These are phyloP conservation scores for Hypoxylon crocopeplum DNA, from an alignment of 495 filamentous ascomycete species.

Conservation along the genomic window DNA sequence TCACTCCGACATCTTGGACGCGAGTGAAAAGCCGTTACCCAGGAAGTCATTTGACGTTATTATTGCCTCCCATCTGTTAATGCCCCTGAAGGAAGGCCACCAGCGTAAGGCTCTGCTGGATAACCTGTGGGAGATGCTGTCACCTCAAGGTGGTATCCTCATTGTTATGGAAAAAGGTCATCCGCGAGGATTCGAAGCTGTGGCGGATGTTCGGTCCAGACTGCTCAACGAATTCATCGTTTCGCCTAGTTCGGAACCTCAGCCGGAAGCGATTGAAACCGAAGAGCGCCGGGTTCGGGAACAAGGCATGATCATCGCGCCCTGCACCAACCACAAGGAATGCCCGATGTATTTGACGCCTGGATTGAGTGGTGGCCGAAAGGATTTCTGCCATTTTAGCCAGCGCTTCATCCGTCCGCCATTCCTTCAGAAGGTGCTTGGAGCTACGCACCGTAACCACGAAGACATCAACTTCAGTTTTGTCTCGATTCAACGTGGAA, in stretches of 20 bases:
- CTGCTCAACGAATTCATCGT: slow-evolving; percentile 78
- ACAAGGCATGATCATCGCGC: slow-evolving; percentile 89
- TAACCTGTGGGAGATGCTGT: slow-evolving; percentile 87
- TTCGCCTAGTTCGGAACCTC: slow-evolving; percentile 61
- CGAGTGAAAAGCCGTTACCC: slow-evolving; percentile 48
- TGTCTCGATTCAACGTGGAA: slow-evolving; percentile 81
- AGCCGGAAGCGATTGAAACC: slow-evolving; percentile 38
- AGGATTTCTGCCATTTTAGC: slow-evolving; percentile 89
- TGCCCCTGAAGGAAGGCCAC: slow-evolving; percentile 72
- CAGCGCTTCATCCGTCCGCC: slow-evolving; percentile 86
- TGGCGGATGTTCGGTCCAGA: slow-evolving; percentile 80
- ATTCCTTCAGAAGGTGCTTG: slow-evolving; percentile 82
- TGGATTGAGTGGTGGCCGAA: slow-evolving; percentile 72
- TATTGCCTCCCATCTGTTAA: slow-evolving; percentile 83
- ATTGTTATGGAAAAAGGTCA: slow-evolving; percentile 91
- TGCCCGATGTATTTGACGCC: slow-evolving; percentile 86
- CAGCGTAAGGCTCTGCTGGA: slow-evolving; percentile 77
- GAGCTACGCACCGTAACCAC: slow-evolving; percentile 73
- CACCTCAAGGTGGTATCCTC: slow-evolving; percentile 83
- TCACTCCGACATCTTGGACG: slow-evolving; percentile 50
- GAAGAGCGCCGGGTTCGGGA: slow-evolving; percentile 55
- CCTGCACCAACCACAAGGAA: slow-evolving; percentile 87
- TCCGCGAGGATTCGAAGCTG: slow-evolving; percentile 88
- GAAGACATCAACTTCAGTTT: slow-evolving; percentile 93
- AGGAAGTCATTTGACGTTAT: slow-evolving; percentile 89